Evolutionary conservation across 2,329 filamentous ascomycete species (phyloP).

Genomic region (Hypoxylon sp.): DNA sequence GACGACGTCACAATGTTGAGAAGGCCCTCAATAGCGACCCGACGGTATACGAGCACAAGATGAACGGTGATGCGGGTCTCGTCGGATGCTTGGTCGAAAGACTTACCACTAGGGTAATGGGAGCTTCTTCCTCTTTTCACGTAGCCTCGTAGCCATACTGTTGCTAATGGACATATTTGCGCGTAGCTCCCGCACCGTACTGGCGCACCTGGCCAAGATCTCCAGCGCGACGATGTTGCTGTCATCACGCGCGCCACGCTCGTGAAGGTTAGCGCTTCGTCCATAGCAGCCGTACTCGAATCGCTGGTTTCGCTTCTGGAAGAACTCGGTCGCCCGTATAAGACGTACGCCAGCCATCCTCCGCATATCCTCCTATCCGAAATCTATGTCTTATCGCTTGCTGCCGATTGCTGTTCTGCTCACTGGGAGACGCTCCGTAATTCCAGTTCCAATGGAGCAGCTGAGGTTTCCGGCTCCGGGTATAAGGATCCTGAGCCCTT

Average conservation of each 20-base stretch:
- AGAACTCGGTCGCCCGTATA: constrained; percentile 68
- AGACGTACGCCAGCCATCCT: constrained; percentile 64
- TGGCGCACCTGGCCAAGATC: constrained; percentile 67
- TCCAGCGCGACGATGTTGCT: constrained; percentile 71
- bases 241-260: constrained; percentile 71
- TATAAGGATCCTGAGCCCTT: constrained; percentile 56
- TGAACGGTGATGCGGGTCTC: constrained; percentile 71
- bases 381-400: constrained; percentile 71
- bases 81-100: constrained; percentile 73
- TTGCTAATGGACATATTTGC: constrained; percentile 39
- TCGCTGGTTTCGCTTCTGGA: constrained; percentile 69
- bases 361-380: constrained; percentile 73
- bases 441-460: constrained; percentile 40
- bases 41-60: constrained; percentile 55
- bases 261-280: constrained; percentile 68
- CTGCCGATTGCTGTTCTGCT: constrained; percentile 73
- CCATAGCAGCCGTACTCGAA: constrained; percentile 67
- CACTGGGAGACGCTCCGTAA: constrained; percentile 66
- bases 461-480: constrained; percentile 8
- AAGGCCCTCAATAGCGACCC: constrained; percentile 49
- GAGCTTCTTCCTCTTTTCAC: constrained; percentile 14
- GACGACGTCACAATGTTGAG: constrained; percentile 53
- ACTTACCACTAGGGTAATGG: constrained; percentile 69
- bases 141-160: constrained; percentile 26
- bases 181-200: constrained; percentile 72